Base-by-base conservation (phyloP, 768 basidiomycete species). In the Cystobasidium tubakii region DNA sequence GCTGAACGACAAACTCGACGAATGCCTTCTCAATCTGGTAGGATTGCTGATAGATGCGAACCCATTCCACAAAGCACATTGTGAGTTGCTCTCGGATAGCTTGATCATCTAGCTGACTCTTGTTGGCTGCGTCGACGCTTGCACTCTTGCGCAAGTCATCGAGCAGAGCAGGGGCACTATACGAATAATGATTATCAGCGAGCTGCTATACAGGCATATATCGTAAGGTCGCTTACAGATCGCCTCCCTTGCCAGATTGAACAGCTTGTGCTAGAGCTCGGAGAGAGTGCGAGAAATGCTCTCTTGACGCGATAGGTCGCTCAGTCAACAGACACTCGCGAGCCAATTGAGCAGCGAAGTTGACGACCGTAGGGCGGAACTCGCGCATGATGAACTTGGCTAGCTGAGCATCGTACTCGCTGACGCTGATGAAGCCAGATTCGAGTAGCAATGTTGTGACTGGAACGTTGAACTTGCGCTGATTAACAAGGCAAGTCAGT, bases 381-480 rank as follows among this genome's bases (percentile, higher is more conserved):
- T 94, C 90, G 17, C 87, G 87, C 77, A 86, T 85, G 74, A 97
- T 82, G 75, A 88, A 86, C 81, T 93, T 92, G 29, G 92, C 92
- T 44, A 99, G 83, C 80, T 94, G 91, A 75, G 90, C 88, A 81
- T 99, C 96, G 79, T 92, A 88, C 43, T 92, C 86, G 19, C 84
- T 83, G 36, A 87, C 84, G 76, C 86, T 87, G 80, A 99, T 85
- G 27, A 98, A 86, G 63, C 90, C 88, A 67, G 90, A 90, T 54
- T 89, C 87, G 67, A 98, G 83, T 43, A 99, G 85, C 0, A 91
- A 90, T 33, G 91, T 87, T 0, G 93, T 96, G 76, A 96, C 95
- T 13, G 92, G 87, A 13, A 98, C 88, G 79, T 97, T 97, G 82
- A 90, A 90, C 83, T 99, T 99, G 78, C 96, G 91, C 91, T 94